phyloP scores from a whole-genome alignment of 257 asterid genomes.

The Solanum peruvianum region DNA sequence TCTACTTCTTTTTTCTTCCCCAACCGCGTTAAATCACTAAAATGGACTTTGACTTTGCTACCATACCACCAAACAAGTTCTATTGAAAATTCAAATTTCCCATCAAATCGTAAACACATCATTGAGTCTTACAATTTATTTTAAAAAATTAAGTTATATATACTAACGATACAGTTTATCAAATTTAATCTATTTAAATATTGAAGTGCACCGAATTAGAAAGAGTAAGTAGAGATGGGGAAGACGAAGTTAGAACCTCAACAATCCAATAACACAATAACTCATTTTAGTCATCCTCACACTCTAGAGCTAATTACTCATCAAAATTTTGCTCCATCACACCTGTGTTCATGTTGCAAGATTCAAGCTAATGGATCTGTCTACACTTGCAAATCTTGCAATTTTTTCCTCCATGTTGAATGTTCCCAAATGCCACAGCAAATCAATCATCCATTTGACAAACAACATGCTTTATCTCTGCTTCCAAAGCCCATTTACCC shows the following conservation, averaged over 20 bases:
- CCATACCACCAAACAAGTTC: not conserved
- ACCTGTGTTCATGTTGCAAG: conserved; percentile 44
- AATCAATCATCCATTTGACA: conserved; percentile 45
- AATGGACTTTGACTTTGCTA: not conserved
- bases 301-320: conserved; percentile 16
- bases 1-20: not conserved
- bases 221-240: not conserved
- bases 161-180: not conserved
- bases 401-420: conserved; percentile 32
- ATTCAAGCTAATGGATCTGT: conserved; percentile 17
- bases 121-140: not conserved
- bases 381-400: conserved; percentile 39
- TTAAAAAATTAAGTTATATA: not conserved
- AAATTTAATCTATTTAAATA: not conserved
- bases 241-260: not conserved
- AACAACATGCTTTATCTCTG: conserved; percentile 26
- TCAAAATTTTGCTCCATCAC: not conserved
- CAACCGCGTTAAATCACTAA: not conserved
- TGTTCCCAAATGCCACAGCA: conserved; percentile 43
- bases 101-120: not conserved
- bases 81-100: not conserved
- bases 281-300: conserved; percentile 50
- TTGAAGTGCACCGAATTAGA: not conserved
- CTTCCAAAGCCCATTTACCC: conserved; percentile 27
- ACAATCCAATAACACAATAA: not conserved